Percentiles rank a stretch among this genome's conserved stretches.
Evolutionary conservation across 371 early-diverging fungal species (phyloP).

Genomic region (Batrachochytrium dendrobatidis): DNA sequence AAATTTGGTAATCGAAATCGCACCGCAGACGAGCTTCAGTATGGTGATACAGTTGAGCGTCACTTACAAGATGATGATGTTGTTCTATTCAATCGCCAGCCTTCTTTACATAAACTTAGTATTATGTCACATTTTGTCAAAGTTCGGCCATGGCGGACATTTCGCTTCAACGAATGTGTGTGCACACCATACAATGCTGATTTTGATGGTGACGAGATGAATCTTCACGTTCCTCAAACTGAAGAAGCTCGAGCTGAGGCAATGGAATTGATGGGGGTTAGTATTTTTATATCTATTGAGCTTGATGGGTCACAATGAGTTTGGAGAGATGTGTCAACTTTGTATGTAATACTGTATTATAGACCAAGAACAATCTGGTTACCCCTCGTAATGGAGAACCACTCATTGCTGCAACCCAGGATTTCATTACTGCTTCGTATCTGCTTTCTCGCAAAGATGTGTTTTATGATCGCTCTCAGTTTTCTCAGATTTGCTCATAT

Average conservation of each 20-base stretch:
- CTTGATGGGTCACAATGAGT: not conserved
- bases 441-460: constrained; percentile 87
- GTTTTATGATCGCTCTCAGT: constrained; percentile 92
- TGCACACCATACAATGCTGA: constrained; percentile 99
- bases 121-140: constrained; percentile 98
- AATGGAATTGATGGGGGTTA: constrained; percentile 90
- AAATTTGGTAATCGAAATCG: constrained; percentile 67
- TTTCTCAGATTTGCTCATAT: constrained; percentile 83
- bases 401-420: constrained; percentile 98
- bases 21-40: constrained; percentile 64
- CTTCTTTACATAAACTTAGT: constrained; percentile 96
- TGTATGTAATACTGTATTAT: not conserved
- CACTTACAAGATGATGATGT: constrained; percentile 95
- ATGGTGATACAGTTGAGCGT: constrained; percentile 96
- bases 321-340: not conserved
- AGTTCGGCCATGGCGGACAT: constrained; percentile 94
- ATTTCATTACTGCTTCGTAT: constrained; percentile 97
- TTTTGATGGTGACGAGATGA: constrained; percentile 99
- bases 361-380: constrained; percentile 90
- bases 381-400: constrained; percentile 98
- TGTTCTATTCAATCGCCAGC: constrained; percentile 99
- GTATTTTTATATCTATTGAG: not conserved
- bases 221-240: constrained; percentile 99
- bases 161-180: constrained; percentile 99
- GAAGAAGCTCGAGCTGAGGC: constrained; percentile 98